These are phyloP conservation scores for Globisporangium spinosum DNA, from an alignment of 352 stramenopile genomes.

Conservation along the genomic window DNA sequence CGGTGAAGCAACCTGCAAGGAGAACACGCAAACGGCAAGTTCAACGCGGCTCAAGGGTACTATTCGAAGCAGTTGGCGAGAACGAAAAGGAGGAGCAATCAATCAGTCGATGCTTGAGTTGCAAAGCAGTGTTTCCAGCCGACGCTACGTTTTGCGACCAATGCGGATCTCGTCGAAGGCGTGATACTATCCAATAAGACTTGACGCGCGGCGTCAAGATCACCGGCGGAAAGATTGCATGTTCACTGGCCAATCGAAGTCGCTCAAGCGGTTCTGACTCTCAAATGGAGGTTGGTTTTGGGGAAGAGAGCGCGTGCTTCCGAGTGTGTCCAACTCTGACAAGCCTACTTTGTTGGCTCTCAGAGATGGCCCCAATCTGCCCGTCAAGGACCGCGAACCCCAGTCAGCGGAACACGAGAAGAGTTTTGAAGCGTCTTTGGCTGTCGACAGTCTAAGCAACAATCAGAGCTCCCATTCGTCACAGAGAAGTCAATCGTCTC, in stretches of 20 bases:
- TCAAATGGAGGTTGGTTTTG: constrained; percentile 2
- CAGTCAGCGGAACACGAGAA: background rate
- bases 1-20: background rate
- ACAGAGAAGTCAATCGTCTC: background rate
- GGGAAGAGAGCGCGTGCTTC: background rate
- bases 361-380: background rate
- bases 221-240: background rate
- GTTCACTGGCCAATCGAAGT: background rate
- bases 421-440: background rate
- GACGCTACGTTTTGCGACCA: constrained; percentile 6
- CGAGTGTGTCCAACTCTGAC: background rate
- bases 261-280: background rate
- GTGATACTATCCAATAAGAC: background rate
- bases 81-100: background rate
- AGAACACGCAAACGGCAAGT: background rate
- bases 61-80: background rate
- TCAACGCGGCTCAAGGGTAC: background rate
- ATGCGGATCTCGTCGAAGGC: background rate
- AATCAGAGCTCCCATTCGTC: background rate
- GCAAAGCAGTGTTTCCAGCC: background rate
- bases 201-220: background rate
- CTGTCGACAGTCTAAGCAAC: background rate
- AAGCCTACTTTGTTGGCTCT: background rate
- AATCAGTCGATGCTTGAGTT: background rate
- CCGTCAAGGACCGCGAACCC: background rate